A percentile compares a stretch with the other conserved stretches of the same genome.
These are phyloP conservation scores for Candida nitratophila DNA, from an alignment of 805 yeast genomes.

Conservation along the genomic window DNA sequence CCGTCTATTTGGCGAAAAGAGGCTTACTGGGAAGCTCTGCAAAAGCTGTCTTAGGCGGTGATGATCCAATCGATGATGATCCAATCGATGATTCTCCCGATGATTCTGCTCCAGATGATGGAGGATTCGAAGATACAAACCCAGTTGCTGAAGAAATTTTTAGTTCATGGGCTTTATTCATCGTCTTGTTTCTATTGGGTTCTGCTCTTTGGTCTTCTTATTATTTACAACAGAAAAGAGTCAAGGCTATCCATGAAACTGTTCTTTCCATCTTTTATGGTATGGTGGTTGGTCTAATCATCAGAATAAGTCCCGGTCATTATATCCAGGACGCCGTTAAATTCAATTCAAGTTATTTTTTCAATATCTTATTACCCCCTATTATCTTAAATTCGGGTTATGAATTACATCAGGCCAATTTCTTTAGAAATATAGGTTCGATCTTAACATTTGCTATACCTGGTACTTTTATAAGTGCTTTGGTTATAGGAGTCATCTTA, in stretches of 20 bases:
- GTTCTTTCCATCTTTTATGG: constrained; percentile 95
- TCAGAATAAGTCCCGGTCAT: constrained; percentile 91
- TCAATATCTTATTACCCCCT: constrained; percentile 91
- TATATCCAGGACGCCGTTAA: constrained; percentile 96
- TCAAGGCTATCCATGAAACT: constrained; percentile 96
- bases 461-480: constrained; percentile 89
- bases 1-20: constrained; percentile 15
- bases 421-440: constrained; percentile 85
- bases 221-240: constrained; percentile 82
- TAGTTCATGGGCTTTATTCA: constrained; percentile 95
- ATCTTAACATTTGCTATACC: constrained; percentile 93
- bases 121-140: constrained; percentile 51
- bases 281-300: constrained; percentile 88
- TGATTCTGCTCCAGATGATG: constrained; percentile 41
- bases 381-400: constrained; percentile 94
- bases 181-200: constrained; percentile 69
- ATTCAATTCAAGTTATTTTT: constrained; percentile 89
- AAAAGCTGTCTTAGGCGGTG: constrained; percentile 7
- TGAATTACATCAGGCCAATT: constrained; percentile 92
- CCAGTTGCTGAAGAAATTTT: constrained; percentile 94
- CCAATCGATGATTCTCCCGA: constrained; percentile 30
- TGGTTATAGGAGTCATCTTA: constrained; percentile 82
- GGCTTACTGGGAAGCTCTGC: constrained; percentile 17
- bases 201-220: constrained; percentile 94
- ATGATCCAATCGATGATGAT: constrained; percentile 29